Conservation (phyloP, 2,329 filamentous ascomycete genomes). For the Botrytis byssoidea region DNA sequence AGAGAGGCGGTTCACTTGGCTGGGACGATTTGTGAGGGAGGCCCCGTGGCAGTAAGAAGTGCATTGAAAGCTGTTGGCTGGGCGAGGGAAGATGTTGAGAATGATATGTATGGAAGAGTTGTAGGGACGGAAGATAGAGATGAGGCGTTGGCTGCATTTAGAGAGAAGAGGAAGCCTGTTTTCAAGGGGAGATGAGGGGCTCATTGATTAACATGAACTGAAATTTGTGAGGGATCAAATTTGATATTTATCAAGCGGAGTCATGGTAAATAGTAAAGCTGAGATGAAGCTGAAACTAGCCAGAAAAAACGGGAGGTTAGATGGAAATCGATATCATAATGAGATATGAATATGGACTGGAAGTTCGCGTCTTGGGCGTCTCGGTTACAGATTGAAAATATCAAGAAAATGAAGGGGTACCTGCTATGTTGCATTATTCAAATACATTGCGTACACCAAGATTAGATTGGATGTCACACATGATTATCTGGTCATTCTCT, state of each 20-base stretch:
- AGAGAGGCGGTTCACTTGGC: slow-evolving; percentile 77
- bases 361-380: background rate
- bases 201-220: background rate
- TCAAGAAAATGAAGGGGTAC: background rate
- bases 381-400: background rate
- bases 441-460: background rate
- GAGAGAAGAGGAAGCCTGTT: slow-evolving; percentile 68
- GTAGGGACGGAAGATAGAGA: slow-evolving; percentile 80
- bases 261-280: background rate
- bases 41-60: slow-evolving; percentile 76
- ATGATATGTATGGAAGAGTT: slow-evolving; percentile 80
- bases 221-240: background rate
- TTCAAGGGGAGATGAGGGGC: slow-evolving; percentile 52
- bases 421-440: too few relatives aligned
- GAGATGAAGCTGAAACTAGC: background rate
- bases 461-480: fast-evolving
- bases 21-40: slow-evolving; percentile 83
- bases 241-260: background rate
- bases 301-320: background rate
- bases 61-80: slow-evolving; percentile 75
- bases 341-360: background rate
- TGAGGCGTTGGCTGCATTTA: slow-evolving; percentile 85
- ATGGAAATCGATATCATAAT: background rate
- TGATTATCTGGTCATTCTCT: background rate
- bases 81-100: slow-evolving; percentile 76